Conservation (phyloP, 73 alveolate genomes). For the Paramecium bursaria region DNA sequence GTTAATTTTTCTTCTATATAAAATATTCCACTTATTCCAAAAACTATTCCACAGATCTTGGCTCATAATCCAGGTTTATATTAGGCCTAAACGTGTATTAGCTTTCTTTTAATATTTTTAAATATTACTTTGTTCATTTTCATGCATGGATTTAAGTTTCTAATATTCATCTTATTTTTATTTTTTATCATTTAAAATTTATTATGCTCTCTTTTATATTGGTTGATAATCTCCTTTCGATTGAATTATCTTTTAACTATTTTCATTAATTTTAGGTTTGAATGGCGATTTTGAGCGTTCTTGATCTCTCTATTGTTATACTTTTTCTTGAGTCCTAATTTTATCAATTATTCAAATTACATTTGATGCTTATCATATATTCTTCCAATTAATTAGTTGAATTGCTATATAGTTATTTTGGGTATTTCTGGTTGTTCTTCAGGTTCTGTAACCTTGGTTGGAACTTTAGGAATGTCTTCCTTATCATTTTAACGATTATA, state of each 20-base stretch:
- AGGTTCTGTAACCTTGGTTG: not conserved
- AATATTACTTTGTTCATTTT: not conserved
- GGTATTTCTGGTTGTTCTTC: not conserved
- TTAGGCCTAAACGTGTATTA: not conserved
- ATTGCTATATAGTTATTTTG: not conserved
- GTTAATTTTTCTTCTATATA: not conserved
- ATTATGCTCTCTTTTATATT: not conserved
- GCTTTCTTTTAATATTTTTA: not conserved
- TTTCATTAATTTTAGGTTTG: not conserved
- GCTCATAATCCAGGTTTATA: not conserved
- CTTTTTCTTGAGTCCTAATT: not conserved
- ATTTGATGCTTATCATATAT: not conserved
- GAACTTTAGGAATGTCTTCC: no score
- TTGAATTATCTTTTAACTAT: not conserved
- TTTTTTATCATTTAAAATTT: not conserved
- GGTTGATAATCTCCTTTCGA: not conserved
- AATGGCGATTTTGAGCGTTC: not conserved
- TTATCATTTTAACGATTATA: no score
- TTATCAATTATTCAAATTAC: not conserved
- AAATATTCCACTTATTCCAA: not conserved
- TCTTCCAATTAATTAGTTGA: not conserved
- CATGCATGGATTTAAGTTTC: not conserved
- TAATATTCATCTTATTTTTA: not conserved
- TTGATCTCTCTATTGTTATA: not conserved
- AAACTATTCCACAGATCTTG: not conserved